Percentiles rank a stretch among this genome's conserved stretches.
Conservation (phyloP, 495 filamentous ascomycete genomes). For the Lasiosphaeris hirsuta region DNA sequence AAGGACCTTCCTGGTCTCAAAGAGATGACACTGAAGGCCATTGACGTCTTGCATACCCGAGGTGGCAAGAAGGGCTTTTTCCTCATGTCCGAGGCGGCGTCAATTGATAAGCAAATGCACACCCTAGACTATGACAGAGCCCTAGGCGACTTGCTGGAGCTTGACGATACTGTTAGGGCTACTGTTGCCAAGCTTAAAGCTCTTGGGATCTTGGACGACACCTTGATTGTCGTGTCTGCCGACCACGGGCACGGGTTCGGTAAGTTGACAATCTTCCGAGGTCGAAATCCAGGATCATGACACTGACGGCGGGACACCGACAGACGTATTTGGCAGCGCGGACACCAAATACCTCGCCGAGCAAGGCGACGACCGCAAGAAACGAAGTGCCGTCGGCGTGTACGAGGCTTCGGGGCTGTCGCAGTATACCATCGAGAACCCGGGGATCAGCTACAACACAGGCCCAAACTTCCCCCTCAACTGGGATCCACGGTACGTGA, state of each 20-base stretch:
- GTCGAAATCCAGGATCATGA: not conserved
- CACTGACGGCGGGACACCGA: not conserved
- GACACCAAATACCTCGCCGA: constrained; percentile 59
- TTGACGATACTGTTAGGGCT: constrained; percentile 69
- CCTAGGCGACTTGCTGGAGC: constrained; percentile 69
- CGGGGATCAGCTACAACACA: constrained; percentile 54
- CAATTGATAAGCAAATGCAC: constrained; percentile 81
- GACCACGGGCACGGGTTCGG: constrained; percentile 77
- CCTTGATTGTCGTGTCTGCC: constrained; percentile 66
- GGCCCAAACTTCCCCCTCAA: constrained; percentile 66
- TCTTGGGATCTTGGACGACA: constrained; percentile 58
- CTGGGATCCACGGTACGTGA: constrained; percentile 74
- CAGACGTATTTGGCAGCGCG: constrained; percentile 44
- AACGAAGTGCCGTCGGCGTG: constrained; percentile 64
- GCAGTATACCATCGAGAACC: constrained; percentile 56
- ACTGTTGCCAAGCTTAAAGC: constrained; percentile 59
- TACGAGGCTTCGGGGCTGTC: constrained; percentile 64
- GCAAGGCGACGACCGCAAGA: constrained; percentile 56
- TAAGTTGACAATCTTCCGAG: constrained; percentile 3
- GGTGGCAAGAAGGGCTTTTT: constrained; percentile 66
- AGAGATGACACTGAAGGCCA: constrained; percentile 77
- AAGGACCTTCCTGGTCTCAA: constrained; percentile 68
- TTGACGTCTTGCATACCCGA: constrained; percentile 64
- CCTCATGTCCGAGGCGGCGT: constrained; percentile 73
- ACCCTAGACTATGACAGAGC: constrained; percentile 71